Percentiles rank a stretch among this genome's conserved stretches.
Conservation (phyloP, 768 basidiomycete species). For the Boletus pseudopeckii region DNA sequence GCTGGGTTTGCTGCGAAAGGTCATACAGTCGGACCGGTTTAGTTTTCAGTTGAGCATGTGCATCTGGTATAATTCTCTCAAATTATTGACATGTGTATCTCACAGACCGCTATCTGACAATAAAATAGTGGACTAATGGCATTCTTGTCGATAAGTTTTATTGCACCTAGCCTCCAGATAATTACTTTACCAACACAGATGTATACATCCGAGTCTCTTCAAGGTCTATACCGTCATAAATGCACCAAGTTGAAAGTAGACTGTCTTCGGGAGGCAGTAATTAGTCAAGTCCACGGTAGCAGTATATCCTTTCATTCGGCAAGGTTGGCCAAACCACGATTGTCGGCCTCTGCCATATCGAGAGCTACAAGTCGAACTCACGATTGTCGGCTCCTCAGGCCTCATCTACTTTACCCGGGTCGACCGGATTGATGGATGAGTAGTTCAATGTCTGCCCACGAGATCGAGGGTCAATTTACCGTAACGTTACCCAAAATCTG, state of each 20-base stretch:
- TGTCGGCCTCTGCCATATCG: not conserved
- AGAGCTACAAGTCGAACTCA: not conserved
- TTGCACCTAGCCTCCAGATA: not conserved
- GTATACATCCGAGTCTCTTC: not conserved
- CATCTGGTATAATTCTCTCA: not conserved
- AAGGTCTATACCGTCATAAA: not conserved
- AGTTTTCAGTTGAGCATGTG: not conserved
- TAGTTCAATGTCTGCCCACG: not conserved
- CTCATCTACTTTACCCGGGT: not conserved
- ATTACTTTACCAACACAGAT: not conserved
- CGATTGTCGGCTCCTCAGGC: not conserved
- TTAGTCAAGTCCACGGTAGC: not conserved
- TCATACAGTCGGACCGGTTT: not conserved
- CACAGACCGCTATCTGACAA: not conserved
- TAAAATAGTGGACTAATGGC: not conserved
- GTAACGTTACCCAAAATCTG: not conserved
- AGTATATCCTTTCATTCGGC: not conserved
- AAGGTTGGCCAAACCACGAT: not conserved
- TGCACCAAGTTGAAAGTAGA: not conserved
- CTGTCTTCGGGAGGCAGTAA: not conserved
- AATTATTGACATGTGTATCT: not conserved
- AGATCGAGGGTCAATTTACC: not conserved
- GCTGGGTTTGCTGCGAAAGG: constrained; percentile 7
- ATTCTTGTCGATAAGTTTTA: not conserved
- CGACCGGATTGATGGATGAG: not conserved